These are phyloP conservation scores for Aspergillus pseudonomiae DNA, from an alignment of 2,329 filamentous ascomycete genomes.

Conservation along the genomic window DNA sequence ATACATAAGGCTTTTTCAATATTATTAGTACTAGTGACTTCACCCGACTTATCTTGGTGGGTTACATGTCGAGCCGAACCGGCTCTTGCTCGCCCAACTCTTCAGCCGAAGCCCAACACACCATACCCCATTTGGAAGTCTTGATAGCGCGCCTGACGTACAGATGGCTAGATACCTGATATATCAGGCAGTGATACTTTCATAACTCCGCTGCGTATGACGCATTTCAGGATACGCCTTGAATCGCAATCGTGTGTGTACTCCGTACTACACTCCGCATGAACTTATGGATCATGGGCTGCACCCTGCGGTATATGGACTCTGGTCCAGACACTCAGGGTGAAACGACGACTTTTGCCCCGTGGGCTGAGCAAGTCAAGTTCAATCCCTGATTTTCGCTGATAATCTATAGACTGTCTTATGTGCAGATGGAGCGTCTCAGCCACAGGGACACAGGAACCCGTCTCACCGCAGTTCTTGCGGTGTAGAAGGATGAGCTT, in stretches of 20 bases:
- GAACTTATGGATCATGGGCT: background rate
- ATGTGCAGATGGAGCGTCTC: background rate
- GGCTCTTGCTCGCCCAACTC: background rate
- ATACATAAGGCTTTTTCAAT: too few species aligned
- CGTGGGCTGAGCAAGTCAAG: background rate
- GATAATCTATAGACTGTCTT: background rate
- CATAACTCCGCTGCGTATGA: too few species aligned
- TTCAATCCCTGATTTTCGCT: background rate
- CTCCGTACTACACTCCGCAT: too few species aligned
- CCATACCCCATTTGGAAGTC: background rate
- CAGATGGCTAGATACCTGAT: background rate
- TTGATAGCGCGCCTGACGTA: too few species aligned
- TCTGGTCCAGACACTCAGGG: background rate
- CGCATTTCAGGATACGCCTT: too few species aligned
- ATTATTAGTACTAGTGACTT: too few species aligned
- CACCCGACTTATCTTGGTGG: too few species aligned
- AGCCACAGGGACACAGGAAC: background rate
- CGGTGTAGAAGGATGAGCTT: background rate
- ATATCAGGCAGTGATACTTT: background rate
- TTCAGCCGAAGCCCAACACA: background rate
- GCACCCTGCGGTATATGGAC: background rate
- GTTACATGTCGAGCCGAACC: too few species aligned
- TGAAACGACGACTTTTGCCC: background rate
- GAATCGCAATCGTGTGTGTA: too few species aligned
- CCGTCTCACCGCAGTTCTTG: slow-evolving; percentile 1